A percentile compares a stretch with the other conserved stretches of the same genome.
Evolutionary conservation across 768 basidiomycete genomes (phyloP).

Genomic region (Mrakia hoshinonis): DNA sequence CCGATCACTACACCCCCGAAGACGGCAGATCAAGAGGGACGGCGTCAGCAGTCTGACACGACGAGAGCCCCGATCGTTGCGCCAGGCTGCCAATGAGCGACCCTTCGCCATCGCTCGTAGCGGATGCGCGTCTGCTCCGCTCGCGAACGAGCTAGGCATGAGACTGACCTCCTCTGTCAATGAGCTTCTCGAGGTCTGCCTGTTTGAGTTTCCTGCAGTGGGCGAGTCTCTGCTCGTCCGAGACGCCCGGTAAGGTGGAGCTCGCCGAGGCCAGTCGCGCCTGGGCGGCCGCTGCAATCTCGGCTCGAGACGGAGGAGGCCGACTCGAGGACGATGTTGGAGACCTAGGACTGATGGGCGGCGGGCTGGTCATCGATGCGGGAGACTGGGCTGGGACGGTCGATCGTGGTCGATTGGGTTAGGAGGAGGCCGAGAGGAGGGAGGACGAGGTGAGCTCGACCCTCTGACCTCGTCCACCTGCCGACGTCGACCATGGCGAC

Average conservation of each 20-base stretch:
- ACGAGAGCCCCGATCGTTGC: no score
- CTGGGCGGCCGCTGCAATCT: not conserved
- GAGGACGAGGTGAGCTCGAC: conserved; percentile 11
- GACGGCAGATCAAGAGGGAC: no score
- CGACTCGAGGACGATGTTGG: no score
- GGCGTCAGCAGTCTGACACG: no score
- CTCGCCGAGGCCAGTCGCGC: not conserved
- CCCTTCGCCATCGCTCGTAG: no score
- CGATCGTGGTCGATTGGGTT: not conserved
- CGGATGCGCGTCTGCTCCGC: no score
- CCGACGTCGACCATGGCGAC: not conserved
- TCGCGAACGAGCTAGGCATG: no score
- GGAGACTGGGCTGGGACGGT: no score
- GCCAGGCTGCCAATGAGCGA: no score
- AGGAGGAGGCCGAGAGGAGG: not conserved
- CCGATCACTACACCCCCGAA: not conserved
- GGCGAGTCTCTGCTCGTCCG: not conserved
- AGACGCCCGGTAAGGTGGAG: not conserved
- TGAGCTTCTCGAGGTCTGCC: not conserved
- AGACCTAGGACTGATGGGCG: no score
- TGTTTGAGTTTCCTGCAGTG: not conserved
- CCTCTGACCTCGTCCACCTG: not conserved
- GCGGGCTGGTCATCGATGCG: no score
- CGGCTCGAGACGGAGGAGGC: not conserved
- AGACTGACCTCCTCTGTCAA: not conserved